These are phyloP conservation scores for Phytophthora lateralis DNA, from an alignment of 352 stramenopile genomes.

Conservation along the genomic window DNA sequence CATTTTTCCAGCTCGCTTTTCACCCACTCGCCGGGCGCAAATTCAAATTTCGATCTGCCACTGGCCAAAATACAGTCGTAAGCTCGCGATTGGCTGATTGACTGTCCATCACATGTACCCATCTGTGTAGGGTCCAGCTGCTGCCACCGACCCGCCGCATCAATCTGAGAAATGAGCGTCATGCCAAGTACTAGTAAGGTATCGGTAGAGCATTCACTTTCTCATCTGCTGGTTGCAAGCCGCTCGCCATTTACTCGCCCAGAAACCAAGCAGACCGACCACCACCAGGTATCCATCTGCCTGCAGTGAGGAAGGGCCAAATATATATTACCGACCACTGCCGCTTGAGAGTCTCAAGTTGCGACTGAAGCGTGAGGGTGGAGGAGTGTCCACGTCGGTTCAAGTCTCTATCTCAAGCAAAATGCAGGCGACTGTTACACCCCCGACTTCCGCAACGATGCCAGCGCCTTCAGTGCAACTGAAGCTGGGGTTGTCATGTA, in stretches of 20 bases:
- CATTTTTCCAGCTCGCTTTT: constrained; percentile 20
- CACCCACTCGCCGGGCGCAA: constrained; percentile 6
- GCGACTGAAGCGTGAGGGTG: neutral
- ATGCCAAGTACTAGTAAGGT: no score
- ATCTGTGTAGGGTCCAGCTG: neutral
- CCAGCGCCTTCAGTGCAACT: neutral
- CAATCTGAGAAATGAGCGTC: constrained; percentile 24
- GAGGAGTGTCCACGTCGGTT: constrained; percentile 10
- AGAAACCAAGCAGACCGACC: neutral
- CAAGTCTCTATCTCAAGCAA: constrained; percentile 15
- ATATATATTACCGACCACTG: neutral
- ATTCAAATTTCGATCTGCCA: neutral
- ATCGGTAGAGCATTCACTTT: constrained; percentile 8
- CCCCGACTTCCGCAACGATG: constrained; percentile 1
- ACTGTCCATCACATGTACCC: constrained; percentile 4
- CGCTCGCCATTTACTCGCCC: constrained; percentile 15
- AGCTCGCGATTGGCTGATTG: neutral
- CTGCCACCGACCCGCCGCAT: neutral
- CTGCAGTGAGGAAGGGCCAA: neutral
- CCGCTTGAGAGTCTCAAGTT: neutral
- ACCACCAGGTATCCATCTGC: neutral
- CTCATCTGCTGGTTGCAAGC: constrained; percentile 10
- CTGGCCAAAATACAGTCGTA: constrained; percentile 5
- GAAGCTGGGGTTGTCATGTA: constrained; percentile 21
- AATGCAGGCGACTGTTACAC: constrained; percentile 15